Evolutionary conservation across 169 alveolate genomes (phyloP).

Genomic region (Cystoisospora suis): DNA sequence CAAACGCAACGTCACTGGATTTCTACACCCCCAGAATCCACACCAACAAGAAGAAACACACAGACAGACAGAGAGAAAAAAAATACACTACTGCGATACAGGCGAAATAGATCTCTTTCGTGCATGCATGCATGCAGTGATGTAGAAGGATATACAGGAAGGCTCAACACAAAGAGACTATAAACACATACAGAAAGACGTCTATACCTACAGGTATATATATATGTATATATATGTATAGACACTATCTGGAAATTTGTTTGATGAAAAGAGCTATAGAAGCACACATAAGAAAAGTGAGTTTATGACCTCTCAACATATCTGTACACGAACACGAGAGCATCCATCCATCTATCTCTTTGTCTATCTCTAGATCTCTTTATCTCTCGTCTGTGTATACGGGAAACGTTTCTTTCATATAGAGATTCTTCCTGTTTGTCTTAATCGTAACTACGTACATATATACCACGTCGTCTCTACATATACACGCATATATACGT

Average conservation of each 20-base stretch:
- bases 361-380: too few species aligned
- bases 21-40: too few species aligned
- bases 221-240: not conserved
- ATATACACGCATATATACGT: not conserved
- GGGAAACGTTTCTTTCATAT: too few species aligned
- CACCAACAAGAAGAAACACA: not conserved
- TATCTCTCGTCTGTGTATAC: too few species aligned
- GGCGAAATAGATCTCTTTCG: not conserved
- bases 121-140: not conserved
- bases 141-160: not conserved
- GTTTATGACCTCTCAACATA: too few species aligned
- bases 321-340: too few species aligned
- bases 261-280: too few species aligned
- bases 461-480: not conserved
- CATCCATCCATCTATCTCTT: too few species aligned
- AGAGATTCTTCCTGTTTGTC: not conserved
- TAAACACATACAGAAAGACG: not conserved
- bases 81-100: not conserved
- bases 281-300: not conserved
- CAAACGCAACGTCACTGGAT: constrained; percentile 37
- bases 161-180: not conserved
- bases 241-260: not conserved
- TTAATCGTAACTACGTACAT: too few species aligned
- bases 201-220: too few species aligned
- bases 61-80: not conserved